Percentiles rank a stretch among this genome's conserved stretches.
Evolutionary conservation across 495 filamentous ascomycete species (phyloP).

Genomic region (Neurospora sp.): DNA sequence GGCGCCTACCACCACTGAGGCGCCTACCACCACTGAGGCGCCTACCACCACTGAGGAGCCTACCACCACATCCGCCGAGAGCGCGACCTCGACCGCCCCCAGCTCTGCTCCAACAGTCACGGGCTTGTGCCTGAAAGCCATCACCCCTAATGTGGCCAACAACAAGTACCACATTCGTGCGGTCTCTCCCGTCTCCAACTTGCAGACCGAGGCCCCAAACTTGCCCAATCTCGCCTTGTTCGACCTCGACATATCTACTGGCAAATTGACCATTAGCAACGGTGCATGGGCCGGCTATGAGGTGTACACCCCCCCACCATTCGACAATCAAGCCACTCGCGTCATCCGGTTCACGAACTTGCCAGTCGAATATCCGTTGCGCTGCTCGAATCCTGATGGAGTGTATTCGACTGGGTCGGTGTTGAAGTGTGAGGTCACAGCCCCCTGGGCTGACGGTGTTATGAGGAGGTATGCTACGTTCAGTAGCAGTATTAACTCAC

Average conservation of each 20-base stretch:
- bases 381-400: background rate
- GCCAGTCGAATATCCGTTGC: background rate
- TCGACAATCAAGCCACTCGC: background rate
- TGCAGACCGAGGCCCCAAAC: background rate
- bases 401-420: background rate
- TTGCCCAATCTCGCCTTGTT: background rate
- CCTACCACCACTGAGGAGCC: background rate
- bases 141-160: background rate
- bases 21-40: background rate
- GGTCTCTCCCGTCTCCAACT: background rate
- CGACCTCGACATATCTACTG: background rate
- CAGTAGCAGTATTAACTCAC: background rate
- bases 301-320: background rate
- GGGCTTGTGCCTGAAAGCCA: background rate
- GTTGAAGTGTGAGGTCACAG: background rate
- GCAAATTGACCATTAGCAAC: background rate
- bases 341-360: background rate
- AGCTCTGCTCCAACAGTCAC: background rate
- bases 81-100: background rate
- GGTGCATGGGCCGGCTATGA: background rate
- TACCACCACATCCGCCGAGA: background rate
- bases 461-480: background rate
- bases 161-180: background rate
- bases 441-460: background rate
- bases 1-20: background rate